Conservation (phyloP, 768 basidiomycete genomes). For the Cystofilobasidium bisporidii region DNA sequence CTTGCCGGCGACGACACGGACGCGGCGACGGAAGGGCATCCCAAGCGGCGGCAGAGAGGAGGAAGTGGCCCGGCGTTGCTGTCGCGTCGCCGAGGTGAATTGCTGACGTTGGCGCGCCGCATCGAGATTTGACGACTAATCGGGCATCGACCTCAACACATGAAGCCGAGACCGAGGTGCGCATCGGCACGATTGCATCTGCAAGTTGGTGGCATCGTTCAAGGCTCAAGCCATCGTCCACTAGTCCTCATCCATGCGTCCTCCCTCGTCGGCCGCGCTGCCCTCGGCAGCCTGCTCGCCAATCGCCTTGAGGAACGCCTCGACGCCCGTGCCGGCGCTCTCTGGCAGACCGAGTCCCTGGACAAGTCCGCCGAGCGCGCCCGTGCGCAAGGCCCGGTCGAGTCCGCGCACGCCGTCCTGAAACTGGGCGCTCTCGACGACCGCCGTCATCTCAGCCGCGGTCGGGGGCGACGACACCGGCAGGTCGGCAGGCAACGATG, state of each 20-base stretch:
- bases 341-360: conserved; percentile 18
- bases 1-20: too few species aligned
- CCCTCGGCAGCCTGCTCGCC: conserved; percentile 19
- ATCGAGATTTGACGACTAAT: too few species aligned
- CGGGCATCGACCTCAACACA: too few species aligned
- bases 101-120: too few species aligned
- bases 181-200: too few species aligned
- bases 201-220: too few species aligned
- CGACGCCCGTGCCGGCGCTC: conserved; percentile 22
- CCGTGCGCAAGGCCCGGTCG: conserved; percentile 25
- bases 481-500: conserved; percentile 22
- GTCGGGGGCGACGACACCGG: conserved; percentile 22
- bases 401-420: conserved; percentile 17
- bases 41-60: too few species aligned
- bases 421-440: conserved; percentile 23
- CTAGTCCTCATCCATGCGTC: conserved; percentile 12
- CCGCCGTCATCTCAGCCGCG: conserved; percentile 12
- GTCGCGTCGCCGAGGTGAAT: too few species aligned
- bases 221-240: too few species aligned
- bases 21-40: too few species aligned
- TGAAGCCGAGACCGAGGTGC: too few species aligned
- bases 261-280: conserved; percentile 5
- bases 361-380: conserved; percentile 14
- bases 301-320: conserved; percentile 22
- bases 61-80: too few species aligned